phyloP scores from a whole-genome alignment of 805 yeast genomes.

The Cyberlindnera euphorbiiphila region DNA sequence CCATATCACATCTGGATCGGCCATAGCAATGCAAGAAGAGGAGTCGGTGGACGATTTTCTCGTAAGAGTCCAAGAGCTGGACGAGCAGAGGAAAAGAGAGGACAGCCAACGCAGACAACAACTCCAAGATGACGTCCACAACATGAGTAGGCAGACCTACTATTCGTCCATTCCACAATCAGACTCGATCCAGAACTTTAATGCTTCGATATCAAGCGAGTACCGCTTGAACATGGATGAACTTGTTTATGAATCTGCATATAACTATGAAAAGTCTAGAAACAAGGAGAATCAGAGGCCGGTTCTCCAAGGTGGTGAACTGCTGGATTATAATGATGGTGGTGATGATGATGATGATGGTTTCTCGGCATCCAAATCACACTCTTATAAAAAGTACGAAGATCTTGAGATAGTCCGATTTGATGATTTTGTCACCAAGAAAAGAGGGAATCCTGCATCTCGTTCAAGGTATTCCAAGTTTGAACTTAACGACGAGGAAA shows the following conservation, averaged over 20 bases:
- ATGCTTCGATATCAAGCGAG: constrained; percentile 36
- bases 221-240: constrained; percentile 40
- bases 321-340: not conserved
- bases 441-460: too few species aligned
- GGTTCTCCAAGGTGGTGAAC: too few species aligned
- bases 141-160: not conserved
- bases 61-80: constrained; percentile 16
- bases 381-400: constrained; percentile 12
- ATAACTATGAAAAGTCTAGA: constrained; percentile 46
- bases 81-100: constrained; percentile 10
- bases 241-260: constrained; percentile 58
- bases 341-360: not conserved
- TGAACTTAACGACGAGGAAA: constrained; percentile 21
- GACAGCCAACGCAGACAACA: constrained; percentile 6
- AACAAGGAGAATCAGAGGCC: constrained; percentile 2
- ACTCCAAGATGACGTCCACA: too few species aligned
- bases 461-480: constrained; percentile 21
- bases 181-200: constrained; percentile 17
- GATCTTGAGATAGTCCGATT: constrained; percentile 24
- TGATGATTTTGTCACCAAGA: constrained; percentile 23
- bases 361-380: constrained; percentile 1
- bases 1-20: too few species aligned
- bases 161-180: constrained; percentile 10
- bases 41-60: constrained; percentile 17
- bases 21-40: constrained; percentile 2